Conservation (phyloP, 768 basidiomycete genomes). For the Tremella fuciformis region DNA sequence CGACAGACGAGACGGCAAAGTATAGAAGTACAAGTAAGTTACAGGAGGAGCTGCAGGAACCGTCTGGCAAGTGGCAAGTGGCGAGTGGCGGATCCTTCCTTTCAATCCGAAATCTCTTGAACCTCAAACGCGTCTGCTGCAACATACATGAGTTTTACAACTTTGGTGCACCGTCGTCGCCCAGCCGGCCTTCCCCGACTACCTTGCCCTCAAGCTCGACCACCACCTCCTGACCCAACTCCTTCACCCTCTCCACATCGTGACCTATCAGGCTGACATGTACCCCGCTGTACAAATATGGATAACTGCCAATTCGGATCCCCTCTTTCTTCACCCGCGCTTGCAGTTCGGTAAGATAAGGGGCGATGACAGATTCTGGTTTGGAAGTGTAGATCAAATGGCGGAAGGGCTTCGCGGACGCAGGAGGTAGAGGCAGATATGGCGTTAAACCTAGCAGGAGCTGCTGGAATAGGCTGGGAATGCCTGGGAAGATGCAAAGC, state of each 20-base stretch:
- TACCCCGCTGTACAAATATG: constrained; percentile 57
- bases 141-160: neutral
- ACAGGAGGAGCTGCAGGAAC: too few relatives aligned
- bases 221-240: constrained; percentile 53
- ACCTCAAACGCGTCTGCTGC: too few relatives aligned
- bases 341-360: constrained; percentile 76
- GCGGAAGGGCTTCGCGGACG: constrained; percentile 67
- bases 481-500: constrained; percentile 87
- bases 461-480: constrained; percentile 76
- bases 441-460: constrained; percentile 71
- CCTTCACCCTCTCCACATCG: constrained; percentile 50
- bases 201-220: constrained; percentile 53
- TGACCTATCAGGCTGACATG: constrained; percentile 66
- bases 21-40: too few relatives aligned
- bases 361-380: constrained; percentile 81
- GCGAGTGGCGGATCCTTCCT: too few relatives aligned
- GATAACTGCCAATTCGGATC: constrained; percentile 73
- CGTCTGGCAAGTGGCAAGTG: too few relatives aligned
- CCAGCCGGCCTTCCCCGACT: constrained; percentile 49
- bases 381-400: constrained; percentile 82
- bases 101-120: too few relatives aligned
- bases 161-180: constrained; percentile 22
- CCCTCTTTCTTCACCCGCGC: constrained; percentile 68
- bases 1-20: too few relatives aligned
- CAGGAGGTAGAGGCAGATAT: constrained; percentile 75